Evolutionary conservation across 2,329 filamentous ascomycete species (phyloP).

Genomic region (Simplicillium aogashimaense): DNA sequence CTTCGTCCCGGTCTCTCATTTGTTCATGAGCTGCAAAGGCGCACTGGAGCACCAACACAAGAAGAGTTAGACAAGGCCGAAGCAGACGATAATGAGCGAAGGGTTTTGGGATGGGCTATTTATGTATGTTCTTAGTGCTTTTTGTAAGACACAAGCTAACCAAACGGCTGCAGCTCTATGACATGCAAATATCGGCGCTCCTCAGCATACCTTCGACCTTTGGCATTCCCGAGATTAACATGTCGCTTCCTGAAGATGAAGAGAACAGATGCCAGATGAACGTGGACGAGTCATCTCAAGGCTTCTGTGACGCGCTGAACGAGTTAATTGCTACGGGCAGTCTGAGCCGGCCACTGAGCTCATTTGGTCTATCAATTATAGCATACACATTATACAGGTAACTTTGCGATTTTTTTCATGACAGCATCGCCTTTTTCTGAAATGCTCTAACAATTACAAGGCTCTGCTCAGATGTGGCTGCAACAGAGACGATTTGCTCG

Average conservation of each 20-base stretch:
- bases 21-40: conserved; percentile 2
- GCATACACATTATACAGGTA: conserved; percentile 3
- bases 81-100: conserved; percentile 2
- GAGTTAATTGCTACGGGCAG: neutral
- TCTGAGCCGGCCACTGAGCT: conserved; percentile 1
- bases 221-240: conserved; percentile 2
- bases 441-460: neutral
- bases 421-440: neutral
- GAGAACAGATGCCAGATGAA: neutral
- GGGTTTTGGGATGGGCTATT: conserved; percentile 4
- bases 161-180: conserved; percentile 1
- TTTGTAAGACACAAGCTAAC: neutral
- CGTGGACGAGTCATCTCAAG: neutral
- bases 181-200: conserved; percentile 4
- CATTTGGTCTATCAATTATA: conserved; percentile 3
- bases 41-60: neutral
- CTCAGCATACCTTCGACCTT: conserved; percentile 3
- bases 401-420: neutral
- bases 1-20: conserved; percentile 4
- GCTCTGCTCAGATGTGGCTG: conserved; percentile 1
- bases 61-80: neutral
- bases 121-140: neutral
- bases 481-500: neutral
- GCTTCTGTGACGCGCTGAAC: neutral
- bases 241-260: conserved; percentile 1